Evolutionary conservation across 441 rosid species (phyloP), one percentile per base, ranked within the genome.

Genomic region (Croton laevigatus): DNA sequence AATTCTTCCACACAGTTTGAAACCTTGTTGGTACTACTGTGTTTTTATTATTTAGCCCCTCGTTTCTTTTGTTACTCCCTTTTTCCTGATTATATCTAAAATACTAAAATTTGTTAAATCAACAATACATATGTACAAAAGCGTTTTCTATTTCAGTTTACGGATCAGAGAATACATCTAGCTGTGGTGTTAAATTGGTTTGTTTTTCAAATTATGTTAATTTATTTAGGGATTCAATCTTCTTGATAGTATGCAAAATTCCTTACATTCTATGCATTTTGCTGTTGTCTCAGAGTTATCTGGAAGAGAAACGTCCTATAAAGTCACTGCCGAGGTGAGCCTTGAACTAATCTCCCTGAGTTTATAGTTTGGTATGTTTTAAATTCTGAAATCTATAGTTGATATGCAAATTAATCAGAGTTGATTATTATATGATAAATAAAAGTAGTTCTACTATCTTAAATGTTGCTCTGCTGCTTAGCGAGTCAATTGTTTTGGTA

Each of bases 271-370:
- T 69, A 13, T 65, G 16, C 37, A 22, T 40, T 14, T 49, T 65
- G 16, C 19, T 19, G 16, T 55, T 76, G 46, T 66, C 57, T 69
- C 81, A 84, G 92, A 76, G 60, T 66, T 86, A 57, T 69, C 68
- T 68, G 87, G 81, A 60, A 79, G 64, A 70, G 85, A 86, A 80
- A 84, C 81, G 40, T 20, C 71, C 20, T 86, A 86, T 72, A 75
- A 45, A 9, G 77, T 84, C 34, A 76, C 85, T 2, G 81, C 85
- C 54, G 84, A 84, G 90, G 90, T 88, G 81, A 46, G 67, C 48
- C 68, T 73, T 62, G 14, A 44, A 57, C 70, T 55, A 22, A 58
- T 45, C 37, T 44, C 27, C 44, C 53, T 62, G 42, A 57, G 10
- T n/a, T 52, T 3, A 16, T 19, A 3, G 49, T 8, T 49, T 58